Evolutionary conservation across 140 eudicot species (phyloP).

Genomic region (Ambrosia hybrid): DNA sequence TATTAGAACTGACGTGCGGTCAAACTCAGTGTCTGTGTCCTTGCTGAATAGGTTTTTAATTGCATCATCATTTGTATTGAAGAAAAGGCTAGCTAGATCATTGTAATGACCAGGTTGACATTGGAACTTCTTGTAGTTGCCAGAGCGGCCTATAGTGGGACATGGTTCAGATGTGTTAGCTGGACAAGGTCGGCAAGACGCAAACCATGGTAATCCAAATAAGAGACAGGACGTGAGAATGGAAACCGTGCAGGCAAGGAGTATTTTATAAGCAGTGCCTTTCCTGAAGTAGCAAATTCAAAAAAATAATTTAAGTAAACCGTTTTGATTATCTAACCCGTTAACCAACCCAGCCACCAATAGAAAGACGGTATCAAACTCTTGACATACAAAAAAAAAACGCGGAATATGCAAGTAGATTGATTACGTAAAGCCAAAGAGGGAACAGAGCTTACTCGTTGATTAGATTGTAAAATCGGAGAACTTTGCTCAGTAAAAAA

Average conservation of each 20-base stretch:
- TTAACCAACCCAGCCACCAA: neutral
- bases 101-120: constrained; percentile 81
- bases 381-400: constrained; percentile 1
- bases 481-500: constrained; percentile 57
- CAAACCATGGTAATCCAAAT: constrained; percentile 86
- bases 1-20: constrained; percentile 50
- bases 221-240: constrained; percentile 74
- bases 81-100: constrained; percentile 88
- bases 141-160: constrained; percentile 91
- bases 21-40: constrained; percentile 74
- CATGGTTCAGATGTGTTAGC: constrained; percentile 68
- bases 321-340: neutral
- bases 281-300: constrained; percentile 52
- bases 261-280: constrained; percentile 56
- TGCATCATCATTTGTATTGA: constrained; percentile 94
- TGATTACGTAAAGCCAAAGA: constrained; percentile 14
- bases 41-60: constrained; percentile 84
- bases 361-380: neutral
- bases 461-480: constrained; percentile 60
- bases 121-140: constrained; percentile 90
- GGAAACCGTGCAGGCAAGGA: constrained; percentile 75
- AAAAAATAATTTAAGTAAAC: constrained; percentile 14
- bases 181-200: constrained; percentile 83
- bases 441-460: constrained; percentile 62
- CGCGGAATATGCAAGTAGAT: constrained; percentile 1